A percentile compares a stretch with the other conserved stretches of the same genome.
Conservation (phyloP, 371 early-diverging fungal genomes). For the Mucor piriformis region DNA sequence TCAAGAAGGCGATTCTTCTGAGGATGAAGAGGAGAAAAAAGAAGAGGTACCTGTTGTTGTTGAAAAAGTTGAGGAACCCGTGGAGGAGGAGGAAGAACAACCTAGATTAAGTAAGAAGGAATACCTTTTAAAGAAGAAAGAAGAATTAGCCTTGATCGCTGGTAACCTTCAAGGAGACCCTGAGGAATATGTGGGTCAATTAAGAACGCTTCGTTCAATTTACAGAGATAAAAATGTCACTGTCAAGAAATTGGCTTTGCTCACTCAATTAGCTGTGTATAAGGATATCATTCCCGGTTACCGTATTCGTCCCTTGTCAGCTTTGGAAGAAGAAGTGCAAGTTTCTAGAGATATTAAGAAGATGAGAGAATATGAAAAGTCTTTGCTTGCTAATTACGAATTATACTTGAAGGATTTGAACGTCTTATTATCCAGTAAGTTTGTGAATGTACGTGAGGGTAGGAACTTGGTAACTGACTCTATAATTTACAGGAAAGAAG, state of each 20-base stretch:
- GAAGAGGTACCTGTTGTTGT: background rate
- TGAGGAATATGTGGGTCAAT: slow-evolving; percentile 65
- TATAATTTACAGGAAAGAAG: slow-evolving; percentile 20
- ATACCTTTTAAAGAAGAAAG: slow-evolving; percentile 69
- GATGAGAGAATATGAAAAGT: slow-evolving; percentile 84
- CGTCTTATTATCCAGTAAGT: slow-evolving; percentile 38
- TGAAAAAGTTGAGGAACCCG: slow-evolving; percentile 15
- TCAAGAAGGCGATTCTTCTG: slow-evolving; percentile 27
- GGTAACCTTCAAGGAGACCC: slow-evolving; percentile 79
- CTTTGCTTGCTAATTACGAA: slow-evolving; percentile 81
- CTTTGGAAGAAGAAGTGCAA: slow-evolving; percentile 70
- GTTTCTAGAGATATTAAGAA: slow-evolving; percentile 91
- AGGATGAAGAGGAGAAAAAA: slow-evolving; percentile 22
- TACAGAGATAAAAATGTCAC: slow-evolving; percentile 57
- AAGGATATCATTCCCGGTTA: slow-evolving; percentile 95
- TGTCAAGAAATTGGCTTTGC: slow-evolving; percentile 73
- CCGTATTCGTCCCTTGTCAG: slow-evolving; percentile 86
- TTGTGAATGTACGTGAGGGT: too few relatives aligned
- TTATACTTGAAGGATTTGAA: slow-evolving; percentile 75
- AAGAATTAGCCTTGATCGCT: slow-evolving; percentile 78
- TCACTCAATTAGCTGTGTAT: slow-evolving; percentile 89
- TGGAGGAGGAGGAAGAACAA: slow-evolving; percentile 26
- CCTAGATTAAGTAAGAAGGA: slow-evolving; percentile 50
- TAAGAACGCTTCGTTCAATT: slow-evolving; percentile 67
- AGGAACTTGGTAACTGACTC: too few relatives aligned